These are phyloP conservation scores for Collybiopsis luxurians DNA, from an alignment of 768 basidiomycete genomes.

Conservation along the genomic window DNA sequence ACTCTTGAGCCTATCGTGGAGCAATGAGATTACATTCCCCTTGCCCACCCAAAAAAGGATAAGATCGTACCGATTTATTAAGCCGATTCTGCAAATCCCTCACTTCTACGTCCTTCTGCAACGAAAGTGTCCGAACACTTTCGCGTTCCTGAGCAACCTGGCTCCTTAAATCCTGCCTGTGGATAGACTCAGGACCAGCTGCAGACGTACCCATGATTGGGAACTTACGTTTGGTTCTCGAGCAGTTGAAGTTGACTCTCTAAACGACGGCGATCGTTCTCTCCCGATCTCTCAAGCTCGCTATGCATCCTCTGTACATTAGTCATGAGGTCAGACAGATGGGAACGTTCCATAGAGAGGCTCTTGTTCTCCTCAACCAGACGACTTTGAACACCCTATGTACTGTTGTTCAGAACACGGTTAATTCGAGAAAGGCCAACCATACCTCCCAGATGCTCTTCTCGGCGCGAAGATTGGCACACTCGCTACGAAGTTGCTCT, in stretches of 20 bases:
- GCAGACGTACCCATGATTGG: background rate
- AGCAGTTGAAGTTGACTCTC: conserved; percentile 79
- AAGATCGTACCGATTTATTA: conserved; percentile 62
- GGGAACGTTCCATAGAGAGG: conserved; percentile 77
- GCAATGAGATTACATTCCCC: conserved; percentile 8
- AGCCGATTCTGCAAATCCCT: conserved; percentile 72
- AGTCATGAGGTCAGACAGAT: conserved; percentile 82
- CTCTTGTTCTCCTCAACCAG: conserved; percentile 84
- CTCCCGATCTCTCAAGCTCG: conserved; percentile 79
- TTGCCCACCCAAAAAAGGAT: background rate
- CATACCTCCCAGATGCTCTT: conserved; percentile 90
- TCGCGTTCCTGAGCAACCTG: conserved; percentile 79
- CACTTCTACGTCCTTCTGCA: conserved; percentile 79
- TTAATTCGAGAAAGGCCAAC: background rate
- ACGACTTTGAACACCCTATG: conserved; percentile 73
- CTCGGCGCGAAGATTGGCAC: conserved; percentile 86
- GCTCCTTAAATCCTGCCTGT: conserved; percentile 68
- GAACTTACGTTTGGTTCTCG: conserved; percentile 71
- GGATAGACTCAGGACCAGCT: background rate
- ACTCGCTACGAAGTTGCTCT: conserved; percentile 83
- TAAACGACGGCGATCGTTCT: conserved; percentile 78
- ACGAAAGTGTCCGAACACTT: conserved; percentile 60
- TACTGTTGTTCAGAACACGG: conserved; percentile 10
- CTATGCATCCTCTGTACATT: conserved; percentile 91
- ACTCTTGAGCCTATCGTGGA: conserved; percentile 51